A percentile compares a stretch with the other conserved stretches of the same genome.
phyloP scores from a whole-genome alignment of 2,329 filamentous ascomycete genomes.

The Monosporascus sp. region DNA sequence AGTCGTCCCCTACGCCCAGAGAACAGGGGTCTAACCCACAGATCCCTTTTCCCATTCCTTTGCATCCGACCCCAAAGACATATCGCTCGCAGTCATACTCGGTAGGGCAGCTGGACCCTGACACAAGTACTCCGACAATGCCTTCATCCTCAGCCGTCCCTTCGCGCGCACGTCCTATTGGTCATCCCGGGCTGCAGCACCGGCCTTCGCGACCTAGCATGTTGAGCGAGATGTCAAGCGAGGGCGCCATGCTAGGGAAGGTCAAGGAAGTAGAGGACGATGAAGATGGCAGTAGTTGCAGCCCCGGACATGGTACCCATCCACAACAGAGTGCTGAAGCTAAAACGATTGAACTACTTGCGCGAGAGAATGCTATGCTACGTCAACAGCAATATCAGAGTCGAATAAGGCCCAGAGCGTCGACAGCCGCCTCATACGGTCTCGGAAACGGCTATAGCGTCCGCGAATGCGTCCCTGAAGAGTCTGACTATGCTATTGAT shows the following conservation, averaged over 20 bases:
- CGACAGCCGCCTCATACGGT: conserved; percentile 48
- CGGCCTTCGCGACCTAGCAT: conserved; percentile 75
- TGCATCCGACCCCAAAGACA: conserved; percentile 86
- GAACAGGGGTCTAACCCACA: conserved; percentile 54
- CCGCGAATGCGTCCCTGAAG: conserved; percentile 56
- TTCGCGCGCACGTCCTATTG: conserved; percentile 46
- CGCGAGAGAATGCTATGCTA: conserved; percentile 58
- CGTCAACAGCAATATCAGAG: conserved; percentile 52
- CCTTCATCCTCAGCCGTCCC: conserved; percentile 43
- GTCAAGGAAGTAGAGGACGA: conserved; percentile 67
- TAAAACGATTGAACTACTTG: conserved; percentile 58
- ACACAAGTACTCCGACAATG: conserved; percentile 40
- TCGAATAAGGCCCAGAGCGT: conserved; percentile 53
- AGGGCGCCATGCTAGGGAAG: conserved; percentile 58
- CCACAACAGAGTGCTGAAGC: conserved; percentile 49
- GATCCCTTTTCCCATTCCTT: conserved; percentile 80
- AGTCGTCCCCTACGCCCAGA: conserved; percentile 46
- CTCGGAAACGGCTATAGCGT: conserved; percentile 54
- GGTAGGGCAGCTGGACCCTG: conserved; percentile 79
- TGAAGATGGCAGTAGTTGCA: conserved; percentile 50
- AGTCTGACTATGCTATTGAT: conserved; percentile 68
- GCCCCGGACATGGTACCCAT: conserved; percentile 49
- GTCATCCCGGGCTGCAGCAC: conserved; percentile 68
- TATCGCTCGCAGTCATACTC: conserved; percentile 97
- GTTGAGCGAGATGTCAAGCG: conserved; percentile 66